Conservation (phyloP, 345 rosid species). For the Dipteronia dyeriana region DNA sequence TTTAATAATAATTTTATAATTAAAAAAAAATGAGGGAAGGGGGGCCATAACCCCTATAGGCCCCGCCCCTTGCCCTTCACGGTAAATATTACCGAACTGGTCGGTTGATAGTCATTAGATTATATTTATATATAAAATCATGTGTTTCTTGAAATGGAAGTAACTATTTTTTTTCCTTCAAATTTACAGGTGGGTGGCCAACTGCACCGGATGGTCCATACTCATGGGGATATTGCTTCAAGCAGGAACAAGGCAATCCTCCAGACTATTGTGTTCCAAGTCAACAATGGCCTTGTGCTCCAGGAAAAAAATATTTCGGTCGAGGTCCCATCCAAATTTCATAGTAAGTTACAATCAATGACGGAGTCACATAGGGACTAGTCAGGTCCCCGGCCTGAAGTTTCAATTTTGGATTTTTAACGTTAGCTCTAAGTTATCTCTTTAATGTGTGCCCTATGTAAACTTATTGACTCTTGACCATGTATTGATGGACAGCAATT, state of each 20-base stretch:
- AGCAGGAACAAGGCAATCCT: constrained; percentile 21
- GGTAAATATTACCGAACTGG: no score
- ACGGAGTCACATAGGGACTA: no score
- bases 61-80: no score
- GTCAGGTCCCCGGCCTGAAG: no score
- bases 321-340: constrained; percentile 41
- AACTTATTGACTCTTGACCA: neutral
- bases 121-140: no score
- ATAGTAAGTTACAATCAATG: constrained; percentile 23
- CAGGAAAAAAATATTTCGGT: constrained; percentile 36
- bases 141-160: neutral
- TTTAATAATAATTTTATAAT: no score
- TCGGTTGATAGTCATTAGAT: no score
- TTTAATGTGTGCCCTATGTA: no score
- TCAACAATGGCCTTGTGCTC: constrained; percentile 30
- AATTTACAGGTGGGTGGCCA: constrained; percentile 26
- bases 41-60: no score
- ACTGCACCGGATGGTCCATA: constrained; percentile 35
- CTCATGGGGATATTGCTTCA: constrained; percentile 39
- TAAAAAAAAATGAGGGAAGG: no score
- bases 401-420: no score
- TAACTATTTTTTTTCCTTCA: neutral
- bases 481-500: constrained; percentile 27
- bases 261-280: constrained; percentile 20
- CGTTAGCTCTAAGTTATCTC: no score